Percentiles rank a stretch among this genome's conserved stretches.
These are phyloP conservation scores for Candida xyloterini DNA, from an alignment of 805 yeast species.

Conservation along the genomic window DNA sequence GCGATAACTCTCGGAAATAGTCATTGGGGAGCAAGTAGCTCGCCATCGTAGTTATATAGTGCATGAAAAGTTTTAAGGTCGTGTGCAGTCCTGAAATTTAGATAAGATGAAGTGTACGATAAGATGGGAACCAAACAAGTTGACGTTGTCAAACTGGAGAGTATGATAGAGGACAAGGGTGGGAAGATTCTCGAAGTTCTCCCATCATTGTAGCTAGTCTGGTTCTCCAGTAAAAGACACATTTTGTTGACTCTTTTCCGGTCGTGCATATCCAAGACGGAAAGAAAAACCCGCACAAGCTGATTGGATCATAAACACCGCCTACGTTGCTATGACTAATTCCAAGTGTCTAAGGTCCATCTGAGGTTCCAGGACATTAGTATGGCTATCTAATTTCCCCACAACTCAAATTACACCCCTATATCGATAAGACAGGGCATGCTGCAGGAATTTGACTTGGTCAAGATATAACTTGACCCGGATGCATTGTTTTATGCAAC, in stretches of 20 bases:
- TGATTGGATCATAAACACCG: constrained; percentile 8
- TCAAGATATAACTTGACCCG: constrained; percentile 6
- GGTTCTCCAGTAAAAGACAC: neutral
- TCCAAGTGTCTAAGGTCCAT: neutral
- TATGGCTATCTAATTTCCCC: constrained; percentile 3
- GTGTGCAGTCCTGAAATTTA: constrained; percentile 8
- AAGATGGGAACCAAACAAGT: neutral
- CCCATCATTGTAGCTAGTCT: neutral
- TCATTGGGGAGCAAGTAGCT: constrained; percentile 9
- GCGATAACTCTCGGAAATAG: constrained; percentile 13
- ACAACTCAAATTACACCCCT: constrained; percentile 3
- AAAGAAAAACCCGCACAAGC: constrained; percentile 9
- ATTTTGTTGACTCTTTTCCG: neutral
- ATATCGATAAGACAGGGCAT: constrained; percentile 2
- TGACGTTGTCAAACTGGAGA: neutral
- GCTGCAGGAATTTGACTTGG: constrained; percentile 6
- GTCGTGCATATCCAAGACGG: constrained; percentile 11
- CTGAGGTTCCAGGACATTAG: neutral
- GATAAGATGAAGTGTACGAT: neutral
- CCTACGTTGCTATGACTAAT: constrained; percentile 3
- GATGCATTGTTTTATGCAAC: constrained; percentile 14
- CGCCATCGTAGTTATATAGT: neutral
- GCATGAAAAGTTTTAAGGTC: constrained; percentile 13
- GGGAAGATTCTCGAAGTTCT: neutral
- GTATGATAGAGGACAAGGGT: neutral